Evolutionary conservation across 345 rosid genomes (phyloP).

Genomic region (Combretum micranthum): DNA sequence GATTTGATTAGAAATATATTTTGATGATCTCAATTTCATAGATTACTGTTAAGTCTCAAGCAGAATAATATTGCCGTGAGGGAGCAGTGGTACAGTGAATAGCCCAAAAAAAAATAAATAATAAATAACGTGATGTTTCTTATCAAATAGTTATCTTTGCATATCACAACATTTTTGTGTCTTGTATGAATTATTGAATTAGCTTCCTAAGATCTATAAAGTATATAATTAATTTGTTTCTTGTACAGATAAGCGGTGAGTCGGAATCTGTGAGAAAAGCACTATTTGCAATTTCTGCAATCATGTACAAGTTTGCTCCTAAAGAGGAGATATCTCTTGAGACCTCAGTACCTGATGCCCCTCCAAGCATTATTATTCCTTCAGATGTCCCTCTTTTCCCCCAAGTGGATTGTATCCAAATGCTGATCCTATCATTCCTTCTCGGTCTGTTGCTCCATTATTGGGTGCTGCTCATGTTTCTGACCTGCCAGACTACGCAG

Average conservation of each 20-base stretch:
- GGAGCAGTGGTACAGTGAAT: too few species aligned
- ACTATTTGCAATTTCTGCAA: slow-evolving; percentile 72
- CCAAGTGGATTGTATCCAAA: slow-evolving; percentile 62
- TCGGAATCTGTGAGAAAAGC: slow-evolving; percentile 77
- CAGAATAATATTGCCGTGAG: too few species aligned
- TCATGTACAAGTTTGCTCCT: slow-evolving; percentile 80
- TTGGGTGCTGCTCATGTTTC: slow-evolving; percentile 53
- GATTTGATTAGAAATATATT: too few species aligned
- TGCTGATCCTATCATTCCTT: slow-evolving; percentile 48
- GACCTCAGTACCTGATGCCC: slow-evolving; percentile 55
- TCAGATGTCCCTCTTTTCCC: slow-evolving; percentile 75
- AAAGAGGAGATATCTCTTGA: slow-evolving; percentile 86
- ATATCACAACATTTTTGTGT: too few species aligned
- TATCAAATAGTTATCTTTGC: too few species aligned
- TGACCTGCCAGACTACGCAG: slow-evolving; percentile 65
- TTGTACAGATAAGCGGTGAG: slow-evolving; percentile 66
- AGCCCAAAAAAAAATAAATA: too few species aligned
- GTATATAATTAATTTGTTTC: not conserved
- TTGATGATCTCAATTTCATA: too few species aligned
- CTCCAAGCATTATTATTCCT: slow-evolving; percentile 74
- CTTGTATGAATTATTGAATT: not conserved
- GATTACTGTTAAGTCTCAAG: too few species aligned
- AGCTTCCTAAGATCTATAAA: not conserved
- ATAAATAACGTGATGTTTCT: too few species aligned
- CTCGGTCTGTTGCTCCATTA: slow-evolving; percentile 57